These are phyloP conservation scores for Arabidopsis hybrid DNA, from an alignment of 441 rosid genomes.

Conservation along the genomic window DNA sequence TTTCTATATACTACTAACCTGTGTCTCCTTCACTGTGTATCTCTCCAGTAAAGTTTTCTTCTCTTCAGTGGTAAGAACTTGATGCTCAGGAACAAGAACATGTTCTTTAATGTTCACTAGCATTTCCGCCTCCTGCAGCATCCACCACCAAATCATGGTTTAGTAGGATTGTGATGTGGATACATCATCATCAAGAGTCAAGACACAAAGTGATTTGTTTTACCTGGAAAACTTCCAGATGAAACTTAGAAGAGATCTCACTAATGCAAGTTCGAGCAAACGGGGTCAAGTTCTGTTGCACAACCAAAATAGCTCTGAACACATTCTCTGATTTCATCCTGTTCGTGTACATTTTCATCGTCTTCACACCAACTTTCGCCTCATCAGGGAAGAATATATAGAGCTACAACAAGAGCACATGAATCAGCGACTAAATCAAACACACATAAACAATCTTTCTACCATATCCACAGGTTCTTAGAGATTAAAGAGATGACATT, in stretches of 20 bases:
- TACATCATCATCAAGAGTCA: constrained; percentile 3
- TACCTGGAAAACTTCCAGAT: constrained; percentile 95
- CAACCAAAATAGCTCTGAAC: constrained; percentile 76
- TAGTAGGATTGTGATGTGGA: neutral
- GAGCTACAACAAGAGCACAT: constrained; percentile 54
- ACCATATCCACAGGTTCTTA: neutral
- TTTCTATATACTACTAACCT: constrained; percentile 52
- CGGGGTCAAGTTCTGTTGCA: constrained; percentile 93
- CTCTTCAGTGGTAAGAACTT: constrained; percentile 80
- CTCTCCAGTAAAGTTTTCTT: constrained; percentile 88
- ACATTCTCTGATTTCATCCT: constrained; percentile 92
- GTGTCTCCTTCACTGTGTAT: constrained; percentile 95
- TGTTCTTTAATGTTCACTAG: constrained; percentile 87
- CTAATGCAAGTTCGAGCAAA: constrained; percentile 80
- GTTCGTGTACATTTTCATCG: constrained; percentile 89
- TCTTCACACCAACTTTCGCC: constrained; percentile 90
- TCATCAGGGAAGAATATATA: constrained; percentile 94
- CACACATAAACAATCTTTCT: constrained; percentile 5
- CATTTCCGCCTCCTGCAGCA: constrained; percentile 81
- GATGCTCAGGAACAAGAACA: constrained; percentile 95
- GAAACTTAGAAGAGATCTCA: constrained; percentile 79
- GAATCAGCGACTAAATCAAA: neutral
- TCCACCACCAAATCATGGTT: constrained; percentile 3
- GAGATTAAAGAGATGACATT: neutral
- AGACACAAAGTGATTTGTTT: neutral